Evolutionary conservation across 495 filamentous ascomycete species (phyloP).

Genomic region (Penicillium salamii): DNA sequence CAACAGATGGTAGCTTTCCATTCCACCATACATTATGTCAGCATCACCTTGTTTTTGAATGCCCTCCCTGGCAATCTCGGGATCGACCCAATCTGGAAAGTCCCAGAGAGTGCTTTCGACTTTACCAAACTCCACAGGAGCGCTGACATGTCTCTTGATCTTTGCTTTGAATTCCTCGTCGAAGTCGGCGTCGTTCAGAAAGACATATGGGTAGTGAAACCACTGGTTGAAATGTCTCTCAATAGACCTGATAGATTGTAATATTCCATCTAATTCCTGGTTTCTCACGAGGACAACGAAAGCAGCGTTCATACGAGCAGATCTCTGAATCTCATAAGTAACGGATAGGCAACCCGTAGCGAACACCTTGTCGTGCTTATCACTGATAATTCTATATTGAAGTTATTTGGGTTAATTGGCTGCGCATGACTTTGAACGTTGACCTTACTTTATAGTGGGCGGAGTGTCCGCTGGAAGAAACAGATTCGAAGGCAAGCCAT

Average conservation of each 20-base stretch:
- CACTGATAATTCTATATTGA: conserved; percentile 97
- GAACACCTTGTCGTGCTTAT: conserved; percentile 95
- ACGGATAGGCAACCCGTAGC: conserved; percentile 74
- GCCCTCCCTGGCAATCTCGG: conserved; percentile 89
- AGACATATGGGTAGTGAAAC: conserved; percentile 99
- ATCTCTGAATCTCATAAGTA: conserved; percentile 56
- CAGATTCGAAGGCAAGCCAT: no score
- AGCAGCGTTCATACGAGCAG: conserved; percentile 81
- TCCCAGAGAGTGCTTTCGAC: conserved; percentile 92
- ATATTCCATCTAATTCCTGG: conserved; percentile 92
- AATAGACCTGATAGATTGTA: conserved; percentile 95
- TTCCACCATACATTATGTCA: conserved; percentile 99
- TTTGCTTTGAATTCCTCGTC: conserved; percentile 87
- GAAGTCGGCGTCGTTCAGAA: conserved; percentile 97
- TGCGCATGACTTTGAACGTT: background rate
- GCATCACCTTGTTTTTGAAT: conserved; percentile 94
- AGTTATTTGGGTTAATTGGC: no score
- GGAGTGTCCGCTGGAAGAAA: conserved; percentile 88
- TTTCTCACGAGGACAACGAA: conserved; percentile 96
- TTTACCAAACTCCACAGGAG: conserved; percentile 86
- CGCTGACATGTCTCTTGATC: conserved; percentile 84
- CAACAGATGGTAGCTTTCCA: conserved; percentile 99
- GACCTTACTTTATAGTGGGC: conserved; percentile 60
- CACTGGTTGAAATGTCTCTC: conserved; percentile 99
- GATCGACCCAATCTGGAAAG: conserved; percentile 93